These are phyloP conservation scores for Erysimum cheiri DNA, from an alignment of 441 rosid genomes.

Conservation along the genomic window DNA sequence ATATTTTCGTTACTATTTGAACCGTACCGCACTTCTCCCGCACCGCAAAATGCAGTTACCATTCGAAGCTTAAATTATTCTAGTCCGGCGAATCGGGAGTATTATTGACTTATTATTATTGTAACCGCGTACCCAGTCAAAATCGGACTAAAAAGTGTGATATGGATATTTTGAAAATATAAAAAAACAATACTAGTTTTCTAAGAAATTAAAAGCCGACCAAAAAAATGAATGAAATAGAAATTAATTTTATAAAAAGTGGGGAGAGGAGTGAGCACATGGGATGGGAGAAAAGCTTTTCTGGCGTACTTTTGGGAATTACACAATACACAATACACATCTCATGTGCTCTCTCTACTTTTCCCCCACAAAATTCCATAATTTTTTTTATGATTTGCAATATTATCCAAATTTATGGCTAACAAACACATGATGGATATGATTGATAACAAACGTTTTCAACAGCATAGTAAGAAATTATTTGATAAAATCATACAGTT, in stretches of 20 bases:
- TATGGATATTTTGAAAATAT: background rate
- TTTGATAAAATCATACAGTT: background rate
- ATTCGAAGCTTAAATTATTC: too few relatives aligned
- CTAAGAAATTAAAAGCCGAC: conserved; percentile 33
- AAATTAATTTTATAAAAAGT: conserved; percentile 19
- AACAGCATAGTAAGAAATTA: background rate
- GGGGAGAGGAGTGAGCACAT: conserved; percentile 41
- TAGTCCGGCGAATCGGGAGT: conserved; percentile 24
- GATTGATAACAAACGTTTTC: conserved; percentile 10
- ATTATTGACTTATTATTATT: conserved; percentile 19
- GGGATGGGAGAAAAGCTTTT: conserved; percentile 26
- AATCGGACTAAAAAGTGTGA: conserved; percentile 31
- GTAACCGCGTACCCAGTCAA: conserved; percentile 32
- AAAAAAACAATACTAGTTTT: conserved; percentile 17
- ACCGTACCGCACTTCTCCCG: too few relatives aligned
- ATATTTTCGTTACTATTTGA: too few relatives aligned
- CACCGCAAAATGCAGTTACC: too few relatives aligned
- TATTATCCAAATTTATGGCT: background rate
- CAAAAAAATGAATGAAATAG: background rate
- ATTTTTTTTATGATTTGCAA: background rate
- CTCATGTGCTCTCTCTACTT: conserved; percentile 30
- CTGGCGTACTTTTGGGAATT: conserved; percentile 27
- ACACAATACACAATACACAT: conserved; percentile 31
- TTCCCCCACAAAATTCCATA: background rate
- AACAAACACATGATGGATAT: background rate